These are phyloP conservation scores for Curvularia lunata DNA, from an alignment of 2,329 filamentous ascomycete species.

Conservation along the genomic window DNA sequence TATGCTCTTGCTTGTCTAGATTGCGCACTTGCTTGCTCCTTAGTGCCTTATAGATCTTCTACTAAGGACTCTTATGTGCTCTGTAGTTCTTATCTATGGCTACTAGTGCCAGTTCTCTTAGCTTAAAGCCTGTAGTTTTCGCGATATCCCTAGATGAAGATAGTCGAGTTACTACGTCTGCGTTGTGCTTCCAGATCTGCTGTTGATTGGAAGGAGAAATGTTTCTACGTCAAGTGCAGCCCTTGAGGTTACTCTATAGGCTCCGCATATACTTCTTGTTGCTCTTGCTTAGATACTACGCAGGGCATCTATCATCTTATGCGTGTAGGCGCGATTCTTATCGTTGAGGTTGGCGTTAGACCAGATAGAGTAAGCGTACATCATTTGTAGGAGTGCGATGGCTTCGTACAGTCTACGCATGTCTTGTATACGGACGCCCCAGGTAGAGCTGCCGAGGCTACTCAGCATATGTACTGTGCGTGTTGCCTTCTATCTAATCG, in stretches of 20 bases:
- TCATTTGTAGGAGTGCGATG: slow-evolving; percentile 38
- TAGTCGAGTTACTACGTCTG: slow-evolving; percentile 20
- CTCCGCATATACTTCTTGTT: slow-evolving; percentile 28
- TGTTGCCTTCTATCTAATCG: slow-evolving; percentile 20
- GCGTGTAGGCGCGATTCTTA: slow-evolving; percentile 18
- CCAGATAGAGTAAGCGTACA: slow-evolving; percentile 40
- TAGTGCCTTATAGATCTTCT: slow-evolving; percentile 21
- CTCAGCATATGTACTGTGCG: slow-evolving; percentile 22
- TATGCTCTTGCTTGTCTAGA: slow-evolving; percentile 20
- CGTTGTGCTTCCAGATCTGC: slow-evolving; percentile 25
- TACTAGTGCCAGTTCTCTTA: no score
- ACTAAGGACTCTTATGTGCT: slow-evolving; percentile 12
- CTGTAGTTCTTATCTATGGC: no score
- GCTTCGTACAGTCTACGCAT: slow-evolving; percentile 36
- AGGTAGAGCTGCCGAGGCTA: slow-evolving; percentile 22
- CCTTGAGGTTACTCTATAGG: slow-evolving; percentile 30
- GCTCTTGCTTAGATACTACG: slow-evolving; percentile 30
- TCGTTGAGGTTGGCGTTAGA: slow-evolving; percentile 22
- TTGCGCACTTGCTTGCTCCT: slow-evolving; percentile 6
- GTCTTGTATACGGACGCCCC: slow-evolving; percentile 22
- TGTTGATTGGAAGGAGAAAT: slow-evolving; percentile 22
- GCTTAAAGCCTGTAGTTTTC: slow-evolving; percentile 11
- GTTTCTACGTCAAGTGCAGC: slow-evolving; percentile 23
- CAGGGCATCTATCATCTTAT: slow-evolving; percentile 21
- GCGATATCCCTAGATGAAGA: slow-evolving; percentile 15